Evolutionary conservation across 2,329 filamentous ascomycete genomes (phyloP).

Genomic region (Penicillium olsonii): DNA sequence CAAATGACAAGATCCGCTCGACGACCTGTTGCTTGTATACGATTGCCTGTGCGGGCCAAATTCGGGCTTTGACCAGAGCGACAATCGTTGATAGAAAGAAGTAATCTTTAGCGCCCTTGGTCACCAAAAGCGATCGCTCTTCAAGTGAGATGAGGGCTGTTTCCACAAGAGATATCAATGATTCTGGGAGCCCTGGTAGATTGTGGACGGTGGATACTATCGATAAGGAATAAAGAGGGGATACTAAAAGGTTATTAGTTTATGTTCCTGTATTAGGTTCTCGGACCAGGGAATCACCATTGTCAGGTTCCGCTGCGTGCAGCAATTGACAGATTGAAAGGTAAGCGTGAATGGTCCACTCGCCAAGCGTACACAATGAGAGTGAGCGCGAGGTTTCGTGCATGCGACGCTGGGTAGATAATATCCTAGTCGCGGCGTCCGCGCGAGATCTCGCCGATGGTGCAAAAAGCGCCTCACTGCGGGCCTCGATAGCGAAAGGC

Average conservation of each 20-base stretch:
- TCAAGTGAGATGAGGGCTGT: conserved; percentile 33
- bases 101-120: conserved; percentile 43
- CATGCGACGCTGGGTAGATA: conserved; percentile 38
- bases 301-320: conserved; percentile 25
- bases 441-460: conserved; percentile 38
- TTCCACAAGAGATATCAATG: conserved; percentile 36
- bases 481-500: conserved; percentile 39
- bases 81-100: conserved; percentile 42
- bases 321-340: conserved; percentile 41
- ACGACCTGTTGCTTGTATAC: conserved; percentile 39
- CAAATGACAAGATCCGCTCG: conserved; percentile 38
- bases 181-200: conserved; percentile 35
- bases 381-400: conserved; percentile 34
- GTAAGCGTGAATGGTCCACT: conserved; percentile 41
- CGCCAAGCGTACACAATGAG: conserved; percentile 37
- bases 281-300: conserved; percentile 20
- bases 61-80: conserved; percentile 35
- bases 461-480: conserved; percentile 33
- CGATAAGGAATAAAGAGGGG: conserved; percentile 4
- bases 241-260: conserved; percentile 1
- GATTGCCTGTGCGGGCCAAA: conserved; percentile 36
- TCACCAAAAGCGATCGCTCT: conserved; percentile 31
- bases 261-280: neutral
- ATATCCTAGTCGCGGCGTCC: conserved; percentile 40
- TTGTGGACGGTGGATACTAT: conserved; percentile 25